Evolutionary conservation across 2,329 filamentous ascomycete species (phyloP).

Genomic region (Zymoseptoria ardabiliae): DNA sequence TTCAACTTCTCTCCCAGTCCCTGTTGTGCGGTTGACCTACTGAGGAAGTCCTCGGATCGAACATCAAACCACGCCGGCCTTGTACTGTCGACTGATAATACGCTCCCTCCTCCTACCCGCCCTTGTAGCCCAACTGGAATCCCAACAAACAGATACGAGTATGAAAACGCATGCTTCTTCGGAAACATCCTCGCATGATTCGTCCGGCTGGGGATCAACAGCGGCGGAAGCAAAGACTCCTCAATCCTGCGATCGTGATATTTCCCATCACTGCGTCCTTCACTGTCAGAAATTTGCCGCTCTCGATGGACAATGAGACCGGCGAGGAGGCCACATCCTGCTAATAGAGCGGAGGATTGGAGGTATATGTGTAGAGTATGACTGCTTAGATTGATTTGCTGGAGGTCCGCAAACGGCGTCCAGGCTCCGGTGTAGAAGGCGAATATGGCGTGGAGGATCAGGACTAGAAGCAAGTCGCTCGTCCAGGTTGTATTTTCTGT

Average conservation of each 20-base stretch:
- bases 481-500: constrained; percentile 18
- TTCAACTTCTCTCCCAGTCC: constrained; percentile 58
- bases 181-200: constrained; percentile 62
- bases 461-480: constrained; percentile 22
- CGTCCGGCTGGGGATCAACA: constrained; percentile 59
- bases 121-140: constrained; percentile 59
- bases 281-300: constrained; percentile 12
- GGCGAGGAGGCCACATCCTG: constrained; percentile 22
- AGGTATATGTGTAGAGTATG: constrained; percentile 19
- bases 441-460: constrained; percentile 20
- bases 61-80: constrained; percentile 51
- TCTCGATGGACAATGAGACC: constrained; percentile 25
- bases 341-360: constrained; percentile 23
- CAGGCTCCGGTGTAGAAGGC: constrained; percentile 21
- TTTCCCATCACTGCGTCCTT: not conserved
- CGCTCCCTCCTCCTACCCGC: constrained; percentile 37
- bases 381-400: constrained; percentile 10
- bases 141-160: constrained; percentile 63
- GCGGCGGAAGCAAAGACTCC: constrained; percentile 34
- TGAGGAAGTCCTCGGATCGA: constrained; percentile 54
- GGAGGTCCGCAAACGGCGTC: constrained; percentile 8
- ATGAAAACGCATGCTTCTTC: constrained; percentile 59
- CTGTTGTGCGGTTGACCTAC: constrained; percentile 44
- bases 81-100: constrained; percentile 45
- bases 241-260: constrained; percentile 21